Base-by-base conservation (phyloP, 2,329 filamentous ascomycete genomes). In the Verticillium klebahnii region DNA sequence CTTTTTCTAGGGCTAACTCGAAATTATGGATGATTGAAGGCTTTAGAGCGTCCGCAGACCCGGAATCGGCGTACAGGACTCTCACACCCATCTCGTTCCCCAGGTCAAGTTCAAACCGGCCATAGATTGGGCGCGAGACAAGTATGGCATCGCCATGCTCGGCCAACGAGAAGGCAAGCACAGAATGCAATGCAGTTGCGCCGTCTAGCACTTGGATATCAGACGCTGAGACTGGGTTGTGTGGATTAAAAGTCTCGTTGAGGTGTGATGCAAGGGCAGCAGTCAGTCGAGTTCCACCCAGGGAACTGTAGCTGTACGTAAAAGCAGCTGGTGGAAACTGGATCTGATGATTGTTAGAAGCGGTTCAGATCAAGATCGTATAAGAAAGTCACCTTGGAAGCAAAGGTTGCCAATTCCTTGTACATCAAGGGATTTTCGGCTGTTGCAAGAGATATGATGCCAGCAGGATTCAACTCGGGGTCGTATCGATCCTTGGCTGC, bases 71-170 rank as follows among this genome's bases (percentile, higher is more conserved):
- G 52, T 83, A 83, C 0, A 83, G 74, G 0, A 84, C 74, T 9
- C 70, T 69, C 2, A 77, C 70, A 0, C 62, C 62, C 60, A 62
- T 72, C 50, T 79, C 75, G 31, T 79, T 73, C 0, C 73, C 73
- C 37, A 84, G 78, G 63, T 84, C 82, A 3, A 77, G 71, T 40
- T 81, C 75, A 61, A 84, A 83, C 2, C 78, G 77, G 4, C 81
- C 80, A 59, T 84, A 84, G 6, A 77, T 71, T 1, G 78, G 78
- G 1, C 73, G 68, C 36, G 74, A 75, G 1, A 74, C 68, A 12
- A 80, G 64, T n/a, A 80, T 70, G 1, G 71, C 76, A 2, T 80
- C 76, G 3, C 74, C 72, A 0, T 73, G 69, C 39, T 79, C 70
- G 0, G 73, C 73, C 12, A 79, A 63, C 4, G 70, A 71, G 73